Evolutionary conservation across 208 protist species (phyloP).

Genomic region (Leptomonas pyrrhocoris): DNA sequence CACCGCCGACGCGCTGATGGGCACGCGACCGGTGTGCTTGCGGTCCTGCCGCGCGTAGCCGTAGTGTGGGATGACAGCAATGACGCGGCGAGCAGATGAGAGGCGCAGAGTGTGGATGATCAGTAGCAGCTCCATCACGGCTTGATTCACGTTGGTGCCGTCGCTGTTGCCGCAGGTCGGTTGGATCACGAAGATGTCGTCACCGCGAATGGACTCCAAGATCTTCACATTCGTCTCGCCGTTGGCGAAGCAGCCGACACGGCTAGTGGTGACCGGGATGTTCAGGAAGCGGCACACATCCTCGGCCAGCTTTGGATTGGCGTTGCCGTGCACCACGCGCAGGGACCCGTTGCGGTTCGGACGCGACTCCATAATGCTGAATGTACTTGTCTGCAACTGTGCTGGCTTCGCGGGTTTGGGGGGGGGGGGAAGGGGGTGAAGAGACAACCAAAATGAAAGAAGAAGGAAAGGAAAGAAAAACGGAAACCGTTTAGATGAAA

Average conservation of each 20-base stretch:
- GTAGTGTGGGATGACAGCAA: constrained; percentile 96
- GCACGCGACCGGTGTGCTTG: constrained; percentile 94
- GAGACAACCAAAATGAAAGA: constrained; percentile 10
- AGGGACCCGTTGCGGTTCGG: constrained; percentile 69
- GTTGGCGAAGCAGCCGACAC: constrained; percentile 86
- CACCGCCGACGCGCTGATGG: constrained; percentile 95
- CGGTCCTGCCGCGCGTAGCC: constrained; percentile 96
- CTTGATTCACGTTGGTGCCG: constrained; percentile 87
- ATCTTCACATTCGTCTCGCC: constrained; percentile 90
- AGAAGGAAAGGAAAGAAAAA: constrained; percentile 22
- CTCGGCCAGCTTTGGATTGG: constrained; percentile 86
- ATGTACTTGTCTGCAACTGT: constrained; percentile 20
- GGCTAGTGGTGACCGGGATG: constrained; percentile 72
- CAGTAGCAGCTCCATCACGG: constrained; percentile 96
- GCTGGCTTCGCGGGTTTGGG: neutral
- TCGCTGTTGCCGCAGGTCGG: constrained; percentile 90
- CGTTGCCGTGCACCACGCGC: constrained; percentile 84
- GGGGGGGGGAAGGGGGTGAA: neutral
- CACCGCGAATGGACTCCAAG: constrained; percentile 85
- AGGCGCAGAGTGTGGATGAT: constrained; percentile 93
- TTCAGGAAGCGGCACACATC: constrained; percentile 76
- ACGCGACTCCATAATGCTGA: constrained; percentile 23
- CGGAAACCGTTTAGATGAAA: neutral
- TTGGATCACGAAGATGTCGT: constrained; percentile 97
- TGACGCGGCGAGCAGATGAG: constrained; percentile 89